Evolutionary conservation across 768 basidiomycete species (phyloP).

Genomic region (Podaxis sp.): DNA sequence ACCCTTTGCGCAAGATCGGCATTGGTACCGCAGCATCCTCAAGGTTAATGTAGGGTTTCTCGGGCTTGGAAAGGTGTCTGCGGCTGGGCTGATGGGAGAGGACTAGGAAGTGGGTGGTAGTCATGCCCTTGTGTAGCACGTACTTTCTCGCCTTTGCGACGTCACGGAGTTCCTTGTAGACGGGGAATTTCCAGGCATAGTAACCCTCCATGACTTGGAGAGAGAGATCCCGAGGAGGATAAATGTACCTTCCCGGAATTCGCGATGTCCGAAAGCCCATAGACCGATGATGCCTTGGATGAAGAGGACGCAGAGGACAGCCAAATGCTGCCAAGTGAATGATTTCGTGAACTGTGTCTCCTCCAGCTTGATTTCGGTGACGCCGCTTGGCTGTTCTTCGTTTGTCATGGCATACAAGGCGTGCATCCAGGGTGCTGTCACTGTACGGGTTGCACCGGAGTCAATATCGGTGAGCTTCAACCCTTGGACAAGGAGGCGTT

Average conservation of each 20-base stretch:
- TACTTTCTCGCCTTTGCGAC: conserved; percentile 1
- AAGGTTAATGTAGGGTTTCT: not conserved
- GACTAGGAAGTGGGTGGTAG: conserved; percentile 8
- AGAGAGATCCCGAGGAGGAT: conserved; percentile 1
- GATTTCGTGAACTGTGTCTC: conserved; percentile 1
- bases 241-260: not conserved
- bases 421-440: conserved; percentile 13
- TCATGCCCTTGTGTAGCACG: conserved; percentile 12
- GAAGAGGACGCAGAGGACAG: not conserved
- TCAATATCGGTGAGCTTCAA: conserved; percentile 8
- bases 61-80: not conserved
- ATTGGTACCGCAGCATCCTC: conserved; percentile 10
- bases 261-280: not conserved
- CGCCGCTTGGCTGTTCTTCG: not conserved
- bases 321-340: conserved; percentile 9
- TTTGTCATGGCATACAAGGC: conserved; percentile 2
- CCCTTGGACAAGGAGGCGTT: conserved; percentile 1
- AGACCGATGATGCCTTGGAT: conserved; percentile 1
- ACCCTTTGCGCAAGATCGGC: not conserved
- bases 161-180: not conserved
- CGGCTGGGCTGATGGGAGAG: not conserved
- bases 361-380: conserved; percentile 3
- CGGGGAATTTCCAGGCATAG: conserved; percentile 3
- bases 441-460: conserved; percentile 6
- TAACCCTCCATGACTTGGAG: conserved; percentile 9